Base-by-base conservation (phyloP, 352 stramenopile genomes). In the Globisporangium paroecandrum region DNA sequence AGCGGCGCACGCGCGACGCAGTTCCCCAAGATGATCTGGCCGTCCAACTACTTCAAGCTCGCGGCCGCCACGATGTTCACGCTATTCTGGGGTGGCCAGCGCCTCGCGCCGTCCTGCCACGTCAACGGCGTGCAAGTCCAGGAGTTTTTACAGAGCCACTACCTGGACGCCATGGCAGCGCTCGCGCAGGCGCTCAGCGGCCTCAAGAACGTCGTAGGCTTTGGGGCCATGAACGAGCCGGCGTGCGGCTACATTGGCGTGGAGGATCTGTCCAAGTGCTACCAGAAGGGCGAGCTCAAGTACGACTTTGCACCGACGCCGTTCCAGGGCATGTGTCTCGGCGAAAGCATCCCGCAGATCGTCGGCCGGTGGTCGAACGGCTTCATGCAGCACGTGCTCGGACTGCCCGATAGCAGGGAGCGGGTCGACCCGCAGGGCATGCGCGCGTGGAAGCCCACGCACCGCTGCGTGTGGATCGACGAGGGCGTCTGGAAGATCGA, bases 151-250 rank as follows among this genome's bases (percentile, higher is more conserved):
- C 92, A 98, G 76, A 85, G 69, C 13, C 89, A 96, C 69, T 97
- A 97, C 66, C 66, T 94, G 9, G 69, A 91, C 62, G 85, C 89
- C 18, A 87, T 97, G 65, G 64, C 69, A 0, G 69, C 90, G 61
- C 64, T 97, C 6, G 85, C 90, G 1, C 73, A 81, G 36, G 70
- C 73, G 18, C 62, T 97, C 0, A 71, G 70, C 7, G 89, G 87
- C 9, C 75, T 95, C 34, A 69, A 74, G 22, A 97, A 98, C 66
- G 79, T 98, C 47, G 73, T 97, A 25, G 92, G 91, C 32, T 94
- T 98, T 80, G 92, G 91, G 7, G 80, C 90, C n/a, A 95, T 98
- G 85, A 98, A 98, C 69, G 92, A 98, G 65, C 89, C 89, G 29
- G 92, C 83, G 15, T 74, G 73, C 18, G 89, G 89, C 0, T 97